phyloP scores from a whole-genome alignment of 2,329 filamentous ascomycete species.

The Pseudogymnoascus sp. region DNA sequence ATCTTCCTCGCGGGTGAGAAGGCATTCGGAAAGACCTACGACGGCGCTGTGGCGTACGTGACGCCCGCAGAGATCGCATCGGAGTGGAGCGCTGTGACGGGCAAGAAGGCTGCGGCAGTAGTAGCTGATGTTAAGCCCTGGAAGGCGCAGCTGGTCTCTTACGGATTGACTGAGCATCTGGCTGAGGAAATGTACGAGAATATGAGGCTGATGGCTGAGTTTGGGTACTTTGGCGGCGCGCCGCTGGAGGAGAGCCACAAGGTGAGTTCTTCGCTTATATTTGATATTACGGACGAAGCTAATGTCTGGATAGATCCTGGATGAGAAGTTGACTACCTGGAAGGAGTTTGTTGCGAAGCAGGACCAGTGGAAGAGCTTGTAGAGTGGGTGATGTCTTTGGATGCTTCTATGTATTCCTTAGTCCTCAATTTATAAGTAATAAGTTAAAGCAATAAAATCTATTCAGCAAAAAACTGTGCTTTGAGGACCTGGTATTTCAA shows the following conservation, averaged over 20 bases:
- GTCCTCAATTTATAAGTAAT: background rate
- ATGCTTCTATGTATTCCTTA: background rate
- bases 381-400: background rate
- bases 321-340: constrained; percentile 36
- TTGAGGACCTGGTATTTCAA: background rate
- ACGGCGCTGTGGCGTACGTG: constrained; percentile 36
- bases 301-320: constrained; percentile 23
- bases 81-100: constrained; percentile 33
- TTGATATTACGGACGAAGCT: background rate
- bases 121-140: constrained; percentile 36
- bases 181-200: constrained; percentile 46
- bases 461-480: background rate
- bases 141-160: constrained; percentile 29
- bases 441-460: background rate
- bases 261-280: background rate
- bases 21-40: constrained; percentile 36
- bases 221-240: constrained; percentile 44
- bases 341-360: constrained; percentile 31
- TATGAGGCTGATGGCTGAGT: constrained; percentile 41
- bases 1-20: constrained; percentile 28
- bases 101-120: constrained; percentile 31
- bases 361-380: background rate
- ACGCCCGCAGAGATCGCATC: constrained; percentile 34
- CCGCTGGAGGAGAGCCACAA: constrained; percentile 32
- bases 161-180: constrained; percentile 33